Evolutionary conservation across 805 yeast species (phyloP).

Genomic region (Zygosaccharomyces pseudorouxii): DNA sequence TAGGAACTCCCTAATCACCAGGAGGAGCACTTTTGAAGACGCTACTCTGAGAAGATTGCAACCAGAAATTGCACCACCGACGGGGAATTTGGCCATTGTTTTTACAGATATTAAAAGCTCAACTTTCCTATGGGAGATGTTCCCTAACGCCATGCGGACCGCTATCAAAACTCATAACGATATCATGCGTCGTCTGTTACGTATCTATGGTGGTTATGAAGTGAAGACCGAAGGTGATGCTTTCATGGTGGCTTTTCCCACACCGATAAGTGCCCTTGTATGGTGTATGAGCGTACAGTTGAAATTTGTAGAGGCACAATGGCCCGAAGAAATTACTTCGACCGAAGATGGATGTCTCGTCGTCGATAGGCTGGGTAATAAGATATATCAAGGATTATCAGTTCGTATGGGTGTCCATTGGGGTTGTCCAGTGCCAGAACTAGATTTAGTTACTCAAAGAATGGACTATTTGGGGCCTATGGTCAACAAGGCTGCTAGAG

Average conservation of each 20-base stretch:
- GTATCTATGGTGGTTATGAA: constrained; percentile 95
- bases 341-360: constrained; percentile 81
- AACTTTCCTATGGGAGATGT: constrained; percentile 87
- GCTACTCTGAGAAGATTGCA: constrained; percentile 76
- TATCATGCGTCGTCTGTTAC: constrained; percentile 86
- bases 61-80: constrained; percentile 90
- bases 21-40: constrained; percentile 63
- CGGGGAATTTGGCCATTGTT: constrained; percentile 90
- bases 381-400: constrained; percentile 80
- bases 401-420: constrained; percentile 99
- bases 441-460: constrained; percentile 89
- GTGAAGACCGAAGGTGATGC: constrained; percentile 99
- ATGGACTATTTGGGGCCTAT: constrained; percentile 99
- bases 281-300: constrained; percentile 95
- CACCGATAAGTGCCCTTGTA: constrained; percentile 80
- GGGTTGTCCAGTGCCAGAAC: constrained; percentile 96
- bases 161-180: constrained; percentile 93
- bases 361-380: constrained; percentile 51
- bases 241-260: constrained; percentile 94
- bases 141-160: constrained; percentile 91
- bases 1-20: constrained; percentile 40
- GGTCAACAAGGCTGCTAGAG: constrained; percentile 93
- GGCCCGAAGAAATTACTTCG: constrained; percentile 91
- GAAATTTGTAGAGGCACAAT: constrained; percentile 75
- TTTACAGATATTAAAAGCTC: constrained; percentile 97